Evolutionary conservation across 139 green algal species (phyloP).

Genomic region (Coccomyxa sp.): DNA sequence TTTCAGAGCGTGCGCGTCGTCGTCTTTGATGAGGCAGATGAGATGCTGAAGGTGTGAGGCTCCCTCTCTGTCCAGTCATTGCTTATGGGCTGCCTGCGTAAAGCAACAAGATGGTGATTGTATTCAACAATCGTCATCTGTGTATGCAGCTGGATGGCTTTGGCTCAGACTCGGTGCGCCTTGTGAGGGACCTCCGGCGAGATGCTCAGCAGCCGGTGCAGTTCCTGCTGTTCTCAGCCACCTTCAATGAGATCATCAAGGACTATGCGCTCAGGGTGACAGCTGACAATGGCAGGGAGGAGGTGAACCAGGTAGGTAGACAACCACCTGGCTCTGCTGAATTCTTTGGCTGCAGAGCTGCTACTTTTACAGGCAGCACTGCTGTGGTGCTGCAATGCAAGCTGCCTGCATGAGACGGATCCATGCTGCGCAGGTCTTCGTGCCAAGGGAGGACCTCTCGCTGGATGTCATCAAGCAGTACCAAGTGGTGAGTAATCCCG

Average conservation of each 20-base stretch:
- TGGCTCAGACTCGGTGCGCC: constrained; percentile 78
- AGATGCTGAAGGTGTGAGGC: constrained; percentile 86
- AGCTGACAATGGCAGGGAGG: constrained; percentile 19
- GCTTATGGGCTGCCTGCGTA: no score
- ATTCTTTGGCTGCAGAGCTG: background rate
- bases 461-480: constrained; percentile 99
- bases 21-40: constrained; percentile 99
- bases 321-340: background rate
- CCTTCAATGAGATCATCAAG: constrained; percentile 93
- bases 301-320: constrained; percentile 56
- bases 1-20: constrained; percentile 74
- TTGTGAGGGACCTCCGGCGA: constrained; percentile 49
- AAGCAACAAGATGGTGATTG: background rate
- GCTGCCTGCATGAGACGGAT: no score
- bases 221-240: constrained; percentile 94
- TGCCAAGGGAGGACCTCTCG: constrained; percentile 87
- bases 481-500: constrained; percentile 59
- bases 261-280: constrained; percentile 77
- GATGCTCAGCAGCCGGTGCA: constrained; percentile 32
- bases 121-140: background rate
- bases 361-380: background rate
- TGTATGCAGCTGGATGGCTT: constrained; percentile 72
- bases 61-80: background rate
- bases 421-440: constrained; percentile 89
- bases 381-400: background rate